phyloP scores from a whole-genome alignment of 805 yeast genomes.

The Lachancea nothofagi region DNA sequence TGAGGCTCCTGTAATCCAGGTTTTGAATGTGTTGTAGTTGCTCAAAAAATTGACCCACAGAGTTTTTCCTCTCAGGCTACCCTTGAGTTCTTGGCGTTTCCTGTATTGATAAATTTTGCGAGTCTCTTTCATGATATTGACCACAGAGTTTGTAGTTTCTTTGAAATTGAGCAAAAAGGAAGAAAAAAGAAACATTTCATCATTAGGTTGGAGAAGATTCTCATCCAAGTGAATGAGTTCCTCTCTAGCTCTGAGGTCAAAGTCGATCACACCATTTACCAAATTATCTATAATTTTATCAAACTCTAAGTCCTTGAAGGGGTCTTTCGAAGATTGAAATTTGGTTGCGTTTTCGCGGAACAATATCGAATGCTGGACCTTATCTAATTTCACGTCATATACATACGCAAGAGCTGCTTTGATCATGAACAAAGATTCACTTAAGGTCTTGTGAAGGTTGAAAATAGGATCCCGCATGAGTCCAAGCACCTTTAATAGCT shows the following conservation, averaged over 20 bases:
- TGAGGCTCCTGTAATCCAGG: conserved; percentile 33
- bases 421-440: conserved; percentile 32
- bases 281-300: conserved; percentile 23
- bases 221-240: conserved; percentile 31
- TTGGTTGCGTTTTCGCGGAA: conserved; percentile 14
- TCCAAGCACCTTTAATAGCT: conserved; percentile 30
- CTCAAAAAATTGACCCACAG: conserved; percentile 42
- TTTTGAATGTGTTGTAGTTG: conserved; percentile 32
- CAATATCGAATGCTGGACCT: conserved; percentile 15
- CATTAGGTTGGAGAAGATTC: conserved; percentile 39
- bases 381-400: conserved; percentile 36
- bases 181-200: conserved; percentile 45
- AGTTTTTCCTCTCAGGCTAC: conserved; percentile 34
- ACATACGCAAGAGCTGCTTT: conserved; percentile 35
- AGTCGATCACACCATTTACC: conserved; percentile 30
- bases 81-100: conserved; percentile 30
- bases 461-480: conserved; percentile 32
- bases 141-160: conserved; percentile 33
- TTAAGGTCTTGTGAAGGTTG: conserved; percentile 32
- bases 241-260: conserved; percentile 33
- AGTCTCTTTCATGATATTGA: conserved; percentile 31
- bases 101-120: conserved; percentile 31
- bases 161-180: conserved; percentile 45
- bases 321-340: conserved; percentile 16
- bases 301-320: conserved; percentile 25